These are phyloP conservation scores for Linderina pennispora DNA, from an alignment of 192 early-diverging fungal genomes.

Conservation along the genomic window DNA sequence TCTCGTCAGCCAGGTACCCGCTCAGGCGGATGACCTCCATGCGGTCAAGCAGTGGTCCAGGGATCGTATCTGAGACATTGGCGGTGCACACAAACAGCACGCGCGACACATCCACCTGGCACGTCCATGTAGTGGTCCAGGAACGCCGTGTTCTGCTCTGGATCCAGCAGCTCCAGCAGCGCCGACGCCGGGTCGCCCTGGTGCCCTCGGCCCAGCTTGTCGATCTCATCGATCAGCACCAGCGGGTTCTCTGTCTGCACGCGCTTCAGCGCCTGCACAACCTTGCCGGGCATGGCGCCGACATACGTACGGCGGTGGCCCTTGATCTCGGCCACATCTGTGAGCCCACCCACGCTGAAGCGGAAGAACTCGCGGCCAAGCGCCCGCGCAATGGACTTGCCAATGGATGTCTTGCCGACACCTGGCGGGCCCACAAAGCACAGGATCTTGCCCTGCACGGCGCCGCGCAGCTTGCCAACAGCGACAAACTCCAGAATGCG, in stretches of 20 bases:
- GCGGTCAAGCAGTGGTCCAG: slow-evolving; percentile 94
- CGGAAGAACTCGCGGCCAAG: slow-evolving; percentile 93
- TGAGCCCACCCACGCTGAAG: slow-evolving; percentile 95
- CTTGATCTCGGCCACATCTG: slow-evolving; percentile 99
- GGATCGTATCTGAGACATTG: slow-evolving; percentile 95
- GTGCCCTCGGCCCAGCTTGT: slow-evolving; percentile 95
- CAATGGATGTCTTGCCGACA: slow-evolving; percentile 98
- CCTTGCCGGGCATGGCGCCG: slow-evolving; percentile 99
- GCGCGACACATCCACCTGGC: slow-evolving; percentile 94
- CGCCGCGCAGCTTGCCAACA: slow-evolving; percentile 90
- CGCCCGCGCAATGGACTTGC: slow-evolving; percentile 94
- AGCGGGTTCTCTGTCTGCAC: slow-evolving; percentile 98
- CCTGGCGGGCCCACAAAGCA: slow-evolving; percentile 98
- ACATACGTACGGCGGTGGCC: slow-evolving; percentile 98
- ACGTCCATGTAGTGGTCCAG: slow-evolving; percentile 99
- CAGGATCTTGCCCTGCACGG: slow-evolving; percentile 98
- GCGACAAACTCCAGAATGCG: slow-evolving; percentile 99
- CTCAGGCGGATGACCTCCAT: slow-evolving; percentile 98
- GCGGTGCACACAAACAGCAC: slow-evolving; percentile 99
- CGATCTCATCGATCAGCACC: slow-evolving; percentile 98
- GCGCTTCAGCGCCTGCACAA: slow-evolving; percentile 97
- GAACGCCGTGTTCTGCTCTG: slow-evolving; percentile 96
- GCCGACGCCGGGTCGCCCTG: slow-evolving; percentile 98
- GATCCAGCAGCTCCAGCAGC: slow-evolving; percentile 91
- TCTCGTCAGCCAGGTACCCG: slow-evolving; percentile 84